These are phyloP conservation scores for Fusarium citri DNA, from an alignment of 2,329 filamentous ascomycete genomes.

Conservation along the genomic window DNA sequence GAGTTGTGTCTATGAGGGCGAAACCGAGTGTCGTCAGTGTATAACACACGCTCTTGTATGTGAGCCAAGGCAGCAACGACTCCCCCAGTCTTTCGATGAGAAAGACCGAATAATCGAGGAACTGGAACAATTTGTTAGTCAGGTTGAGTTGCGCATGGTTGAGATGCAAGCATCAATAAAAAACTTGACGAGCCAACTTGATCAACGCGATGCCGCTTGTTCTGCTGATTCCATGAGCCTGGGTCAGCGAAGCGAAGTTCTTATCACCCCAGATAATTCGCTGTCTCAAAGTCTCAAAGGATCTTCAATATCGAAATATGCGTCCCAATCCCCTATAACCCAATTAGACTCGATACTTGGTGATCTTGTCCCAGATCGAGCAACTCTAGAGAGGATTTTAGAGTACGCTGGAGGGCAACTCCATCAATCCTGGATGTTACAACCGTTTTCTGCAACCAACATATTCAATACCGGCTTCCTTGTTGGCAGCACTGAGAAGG, in stretches of 20 bases:
- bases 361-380: background rate
- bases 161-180: constrained; percentile 17
- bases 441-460: constrained; percentile 8
- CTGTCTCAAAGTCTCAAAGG: background rate
- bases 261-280: background rate
- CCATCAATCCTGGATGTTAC: constrained; percentile 33
- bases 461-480: constrained; percentile 4
- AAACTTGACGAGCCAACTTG: background rate
- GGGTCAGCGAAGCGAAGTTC: background rate
- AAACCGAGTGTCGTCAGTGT: constrained; percentile 58
- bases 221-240: background rate
- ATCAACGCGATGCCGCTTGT: background rate
- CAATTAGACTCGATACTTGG: background rate
- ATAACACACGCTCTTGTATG: constrained; percentile 57
- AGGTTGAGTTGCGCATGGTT: constrained; percentile 20
- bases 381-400: constrained; percentile 13
- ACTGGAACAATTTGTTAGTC: background rate
- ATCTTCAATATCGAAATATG: background rate
- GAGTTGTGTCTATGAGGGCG: constrained; percentile 57
- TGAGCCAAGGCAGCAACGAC: constrained; percentile 55
- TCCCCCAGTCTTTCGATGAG: background rate
- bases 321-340: background rate
- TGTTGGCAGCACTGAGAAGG: background rate
- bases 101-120: constrained; percentile 8
- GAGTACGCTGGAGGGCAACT: constrained; percentile 21